phyloP scores from a whole-genome alignment of 208 protist species.

The Leishmania mexicana region DNA sequence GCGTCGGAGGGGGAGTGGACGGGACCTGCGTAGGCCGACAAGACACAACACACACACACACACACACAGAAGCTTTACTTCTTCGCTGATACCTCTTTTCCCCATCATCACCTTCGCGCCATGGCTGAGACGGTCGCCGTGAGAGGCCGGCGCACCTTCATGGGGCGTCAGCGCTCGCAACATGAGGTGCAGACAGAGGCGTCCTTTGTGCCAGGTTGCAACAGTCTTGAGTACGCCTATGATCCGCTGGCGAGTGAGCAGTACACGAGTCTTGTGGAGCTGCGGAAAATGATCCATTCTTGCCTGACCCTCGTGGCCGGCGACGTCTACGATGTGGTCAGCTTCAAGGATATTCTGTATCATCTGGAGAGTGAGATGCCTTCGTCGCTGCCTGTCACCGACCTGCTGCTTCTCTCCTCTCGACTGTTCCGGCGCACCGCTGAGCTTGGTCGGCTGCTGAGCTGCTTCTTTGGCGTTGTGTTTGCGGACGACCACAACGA shows the following conservation, averaged over 20 bases:
- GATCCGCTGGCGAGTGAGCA: constrained; percentile 77
- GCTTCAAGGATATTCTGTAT: constrained; percentile 91
- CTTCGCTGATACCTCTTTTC: neutral
- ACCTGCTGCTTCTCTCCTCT: constrained; percentile 87
- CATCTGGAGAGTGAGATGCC: constrained; percentile 78
- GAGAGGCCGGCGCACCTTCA: constrained; percentile 29
- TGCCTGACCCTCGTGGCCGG: constrained; percentile 76
- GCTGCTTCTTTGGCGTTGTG: constrained; percentile 86
- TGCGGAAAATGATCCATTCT: constrained; percentile 74
- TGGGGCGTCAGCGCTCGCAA: constrained; percentile 28
- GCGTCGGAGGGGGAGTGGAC: neutral
- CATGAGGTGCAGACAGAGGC: constrained; percentile 84
- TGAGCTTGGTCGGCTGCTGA: constrained; percentile 79
- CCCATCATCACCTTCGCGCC: neutral
- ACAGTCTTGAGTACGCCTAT: constrained; percentile 49
- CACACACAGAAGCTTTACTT: neutral
- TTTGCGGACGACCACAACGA: constrained; percentile 88
- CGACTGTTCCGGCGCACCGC: constrained; percentile 84
- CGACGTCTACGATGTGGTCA: constrained; percentile 85
- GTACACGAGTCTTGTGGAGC: constrained; percentile 58
- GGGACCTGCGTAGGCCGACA: neutral
- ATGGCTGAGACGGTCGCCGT: neutral
- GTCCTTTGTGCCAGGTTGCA: constrained; percentile 65
- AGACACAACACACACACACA: neutral
- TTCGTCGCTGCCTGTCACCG: constrained; percentile 73